These are phyloP conservation scores for Diaporthe nobilis DNA, from an alignment of 2,329 filamentous ascomycete genomes.

Conservation along the genomic window DNA sequence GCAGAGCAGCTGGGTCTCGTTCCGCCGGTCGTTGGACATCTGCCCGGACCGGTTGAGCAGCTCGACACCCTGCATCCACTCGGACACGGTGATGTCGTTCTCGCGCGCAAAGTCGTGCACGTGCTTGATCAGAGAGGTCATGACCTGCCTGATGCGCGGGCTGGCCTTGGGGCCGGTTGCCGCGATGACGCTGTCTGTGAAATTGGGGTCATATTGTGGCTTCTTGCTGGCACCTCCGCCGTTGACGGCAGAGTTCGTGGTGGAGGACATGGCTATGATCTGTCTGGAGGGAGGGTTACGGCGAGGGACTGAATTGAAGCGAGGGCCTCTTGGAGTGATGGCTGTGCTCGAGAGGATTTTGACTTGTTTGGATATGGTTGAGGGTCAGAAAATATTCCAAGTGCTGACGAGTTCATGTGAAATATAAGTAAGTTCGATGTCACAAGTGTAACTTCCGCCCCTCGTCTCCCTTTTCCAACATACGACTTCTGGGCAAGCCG, in stretches of 20 bases:
- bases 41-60: constrained; percentile 78
- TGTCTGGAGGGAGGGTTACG: background rate
- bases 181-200: constrained; percentile 81
- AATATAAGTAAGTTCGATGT: constrained; percentile 6
- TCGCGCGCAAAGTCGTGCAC: constrained; percentile 87
- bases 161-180: constrained; percentile 80
- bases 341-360: background rate
- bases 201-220: constrained; percentile 78
- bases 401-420: background rate
- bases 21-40: constrained; percentile 77
- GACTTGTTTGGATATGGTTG: background rate
- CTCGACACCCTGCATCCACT: constrained; percentile 77
- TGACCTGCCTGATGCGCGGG: constrained; percentile 77
- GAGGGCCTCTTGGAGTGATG: background rate
- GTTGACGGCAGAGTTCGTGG: constrained; percentile 47
- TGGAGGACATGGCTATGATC: background rate
- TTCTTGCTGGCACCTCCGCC: constrained; percentile 47
- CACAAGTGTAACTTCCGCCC: constrained; percentile 1
- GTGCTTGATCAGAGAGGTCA: constrained; percentile 78
- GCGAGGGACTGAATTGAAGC: background rate
- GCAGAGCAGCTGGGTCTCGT: constrained; percentile 80
- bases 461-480: background rate
- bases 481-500: constrained; percentile 22
- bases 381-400: background rate
- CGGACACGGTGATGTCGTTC: constrained; percentile 82